A percentile compares a stretch with the other conserved stretches of the same genome.
Conservation (phyloP, 176 grass and related monocot species). For the Panicum miliaceum region DNA sequence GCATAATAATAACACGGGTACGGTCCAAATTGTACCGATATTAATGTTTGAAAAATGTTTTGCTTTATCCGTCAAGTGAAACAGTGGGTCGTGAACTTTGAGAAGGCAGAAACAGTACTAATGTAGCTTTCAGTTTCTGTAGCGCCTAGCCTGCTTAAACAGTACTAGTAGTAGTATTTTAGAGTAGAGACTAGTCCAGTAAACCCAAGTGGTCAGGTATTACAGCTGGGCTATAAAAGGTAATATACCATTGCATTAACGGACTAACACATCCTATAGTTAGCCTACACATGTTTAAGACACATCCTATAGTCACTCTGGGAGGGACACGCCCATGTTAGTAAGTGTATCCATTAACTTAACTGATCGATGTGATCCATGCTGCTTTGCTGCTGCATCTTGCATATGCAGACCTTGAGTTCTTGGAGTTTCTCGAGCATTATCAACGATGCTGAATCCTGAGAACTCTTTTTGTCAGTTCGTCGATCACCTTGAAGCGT, state of each 20-base stretch:
- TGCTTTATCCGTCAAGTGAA: conserved; percentile 10
- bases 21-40: background rate
- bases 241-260: background rate
- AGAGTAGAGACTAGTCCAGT: no score
- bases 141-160: no score
- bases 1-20: background rate
- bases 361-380: conserved; percentile 11
- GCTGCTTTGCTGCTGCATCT: conserved; percentile 35
- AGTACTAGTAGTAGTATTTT: no score
- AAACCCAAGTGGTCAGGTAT: no score
- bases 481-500: conserved; percentile 59
- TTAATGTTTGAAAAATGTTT: background rate
- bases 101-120: no score
- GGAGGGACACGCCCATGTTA: background rate
- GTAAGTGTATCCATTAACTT: conserved; percentile 14
- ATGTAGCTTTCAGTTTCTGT: no score
- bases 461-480: conserved; percentile 75
- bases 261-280: background rate
- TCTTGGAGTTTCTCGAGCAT: conserved; percentile 76
- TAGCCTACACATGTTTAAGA: background rate
- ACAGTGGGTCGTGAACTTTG: no score
- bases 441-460: conserved; percentile 77
- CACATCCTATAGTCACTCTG: background rate
- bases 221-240: background rate
- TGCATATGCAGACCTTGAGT: conserved; percentile 50